Base-by-base conservation (phyloP, 805 yeast species). In the Yamadazyma philogaea region DNA sequence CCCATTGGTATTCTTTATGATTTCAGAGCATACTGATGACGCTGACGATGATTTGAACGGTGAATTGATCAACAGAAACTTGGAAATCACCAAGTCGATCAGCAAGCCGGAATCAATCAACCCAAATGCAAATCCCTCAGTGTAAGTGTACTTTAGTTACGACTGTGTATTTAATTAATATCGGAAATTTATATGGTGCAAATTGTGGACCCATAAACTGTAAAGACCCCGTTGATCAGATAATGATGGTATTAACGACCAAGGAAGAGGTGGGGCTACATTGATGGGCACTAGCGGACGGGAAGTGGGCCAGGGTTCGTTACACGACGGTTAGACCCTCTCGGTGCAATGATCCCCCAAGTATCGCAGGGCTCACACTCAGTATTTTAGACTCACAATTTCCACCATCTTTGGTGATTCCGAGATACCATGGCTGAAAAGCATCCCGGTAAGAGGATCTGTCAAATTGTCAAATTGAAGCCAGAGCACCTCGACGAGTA, bases 1-100 rank as follows among this genome's bases (percentile, higher is more conserved):
- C 6, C 82, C 82, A 2, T 59, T 75, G 40, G 53, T 75, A 14
- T 70, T 61, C 48, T 64, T 60, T 55, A 65, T 55, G 50, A 63
- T 78, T 46, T 60, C 60, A 20, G 79, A 77, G 44, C 67, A 66
- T 42, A 72, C 81, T 15, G 64, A 48, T 4, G 49, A 54, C 7
- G 66, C 59, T 35, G 55, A 54, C 7, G 72, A 68, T 44, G 66
- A 59, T 11, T 46, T 64, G 18, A 14, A 34, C 11, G 44, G 44
- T 22, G 44, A 42, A 31, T 28, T 42, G 34, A 12, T 37, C 17
- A 33, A 42, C 38, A 37, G 40, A 37, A 27, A 33, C 34, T 24
- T 37, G 34, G 42, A 37, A 48, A 64, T 78, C 45, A 60, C 61
- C 35, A 32, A 31, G 27, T 31, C 42, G 5, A 22, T 38, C 10